Base-by-base conservation (phyloP, 208 protist species). In the Willaertia magna region DNA sequence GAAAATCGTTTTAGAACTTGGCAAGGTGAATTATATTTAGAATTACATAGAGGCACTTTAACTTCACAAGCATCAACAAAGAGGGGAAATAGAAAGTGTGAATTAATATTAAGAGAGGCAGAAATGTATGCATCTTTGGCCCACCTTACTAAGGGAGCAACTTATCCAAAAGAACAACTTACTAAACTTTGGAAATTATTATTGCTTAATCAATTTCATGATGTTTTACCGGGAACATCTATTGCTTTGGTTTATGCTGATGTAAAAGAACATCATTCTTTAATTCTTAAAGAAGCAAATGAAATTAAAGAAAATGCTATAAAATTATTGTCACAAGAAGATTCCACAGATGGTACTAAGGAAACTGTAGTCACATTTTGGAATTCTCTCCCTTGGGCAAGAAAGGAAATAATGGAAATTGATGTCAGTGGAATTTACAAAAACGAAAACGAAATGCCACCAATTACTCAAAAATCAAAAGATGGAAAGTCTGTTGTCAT, bases 11-110 rank as follows among this genome's bases (percentile, higher is more conserved):
- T 93, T n/a, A 34, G 85, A 6, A 79, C 51, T 16, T 93, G 91
- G 91, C n/a, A 79, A 43, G 91, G 91, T 44, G 91, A 93, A 74
- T 79, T 88, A 1, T 92, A 92, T 44, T 90, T 93, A 26, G 91
- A 93, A 59, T 30, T 90, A 7, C 91, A 93, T 61, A 86, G 89
- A 47, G 91, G 91, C 44, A 74, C 34, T 42, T 49, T 83, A 12
- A 76, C 67, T 18, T 61, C 4, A 76, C 87, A 90, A 81, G 89
- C 89, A 30, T 52, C 82, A 0, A 88, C 81, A n/a, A 93, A 93
- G 49, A 75, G 42, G 14, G 81, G 87, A 39, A 93, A 93, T 43
- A 79, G 91, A 59, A 86, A 86, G 14, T 85, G 74, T 75, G 91
- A 93, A 55, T 51, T 89, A 9, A 30, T 91, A 14, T 61, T 93